Percentiles rank a stretch among this genome's conserved stretches.
phyloP scores from a whole-genome alignment of 2,329 filamentous ascomycete genomes.

The Fusarium tuaranense region DNA sequence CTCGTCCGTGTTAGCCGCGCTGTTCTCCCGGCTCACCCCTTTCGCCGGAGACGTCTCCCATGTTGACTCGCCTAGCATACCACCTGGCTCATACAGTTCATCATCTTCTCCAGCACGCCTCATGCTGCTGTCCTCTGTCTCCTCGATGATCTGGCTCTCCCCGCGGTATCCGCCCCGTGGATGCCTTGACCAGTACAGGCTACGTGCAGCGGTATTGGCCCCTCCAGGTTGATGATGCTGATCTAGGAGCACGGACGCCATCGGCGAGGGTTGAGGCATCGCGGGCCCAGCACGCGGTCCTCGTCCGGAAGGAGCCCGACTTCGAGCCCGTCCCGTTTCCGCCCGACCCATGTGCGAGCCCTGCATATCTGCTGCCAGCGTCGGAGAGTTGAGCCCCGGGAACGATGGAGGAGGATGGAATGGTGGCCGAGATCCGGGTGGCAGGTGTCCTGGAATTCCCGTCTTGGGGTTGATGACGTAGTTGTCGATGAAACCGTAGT shows the following conservation, averaged over 20 bases:
- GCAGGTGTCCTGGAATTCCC: constrained; percentile 71
- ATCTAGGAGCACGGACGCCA: constrained; percentile 80
- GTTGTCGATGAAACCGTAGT: constrained; percentile 94
- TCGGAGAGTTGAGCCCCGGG: constrained; percentile 76
- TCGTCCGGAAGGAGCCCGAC: constrained; percentile 52
- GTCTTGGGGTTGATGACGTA: constrained; percentile 82
- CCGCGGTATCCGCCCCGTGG: constrained; percentile 59
- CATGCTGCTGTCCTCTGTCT: constrained; percentile 59
- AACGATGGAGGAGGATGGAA: constrained; percentile 84
- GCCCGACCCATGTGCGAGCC: constrained; percentile 58
- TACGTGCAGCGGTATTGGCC: constrained; percentile 58
- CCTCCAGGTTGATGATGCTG: constrained; percentile 78
- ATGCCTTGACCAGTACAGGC: constrained; percentile 59
- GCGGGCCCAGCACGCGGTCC: constrained; percentile 50
- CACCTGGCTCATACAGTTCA: constrained; percentile 63
- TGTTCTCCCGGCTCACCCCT: constrained; percentile 64
- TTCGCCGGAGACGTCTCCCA: constrained; percentile 69
- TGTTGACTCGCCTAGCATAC: constrained; percentile 67
- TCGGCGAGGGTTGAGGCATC: constrained; percentile 69
- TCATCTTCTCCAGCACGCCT: constrained; percentile 63
- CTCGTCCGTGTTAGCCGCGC: constrained; percentile 58
- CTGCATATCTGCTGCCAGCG: constrained; percentile 67
- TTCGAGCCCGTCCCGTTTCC: constrained; percentile 59
- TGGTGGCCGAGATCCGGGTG: constrained; percentile 62
- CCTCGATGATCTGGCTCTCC: constrained; percentile 66